These are phyloP conservation scores for Pseudohyphozyma bogoriensis DNA, from an alignment of 768 basidiomycete genomes.

Conservation along the genomic window DNA sequence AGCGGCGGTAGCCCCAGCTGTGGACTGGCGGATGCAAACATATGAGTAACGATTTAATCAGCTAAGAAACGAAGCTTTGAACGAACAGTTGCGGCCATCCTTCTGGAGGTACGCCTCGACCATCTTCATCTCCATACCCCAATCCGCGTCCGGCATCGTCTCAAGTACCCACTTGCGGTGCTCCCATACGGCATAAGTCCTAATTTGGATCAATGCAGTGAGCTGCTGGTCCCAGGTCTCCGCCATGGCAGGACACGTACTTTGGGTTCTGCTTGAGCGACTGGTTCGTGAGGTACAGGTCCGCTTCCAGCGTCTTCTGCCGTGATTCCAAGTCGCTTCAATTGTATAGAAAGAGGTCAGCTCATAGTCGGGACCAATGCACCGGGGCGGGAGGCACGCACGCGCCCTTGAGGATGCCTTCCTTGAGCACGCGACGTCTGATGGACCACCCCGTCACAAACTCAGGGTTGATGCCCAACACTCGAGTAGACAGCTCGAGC, in stretches of 20 bases:
- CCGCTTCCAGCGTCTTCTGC: conserved; percentile 56
- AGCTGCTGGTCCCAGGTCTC: too few relatives aligned
- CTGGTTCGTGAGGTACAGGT: conserved; percentile 68
- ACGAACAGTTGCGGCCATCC: conserved; percentile 85
- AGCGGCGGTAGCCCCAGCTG: conserved; percentile 89
- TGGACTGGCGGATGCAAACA: conserved; percentile 51
- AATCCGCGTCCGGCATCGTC: conserved; percentile 64
- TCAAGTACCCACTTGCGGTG: conserved; percentile 92
- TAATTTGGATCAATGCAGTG: too few relatives aligned
- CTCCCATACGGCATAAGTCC: conserved; percentile 99
- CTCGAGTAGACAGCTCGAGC: conserved; percentile 60
- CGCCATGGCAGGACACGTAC: too few relatives aligned
- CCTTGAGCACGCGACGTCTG: conserved; percentile 63
- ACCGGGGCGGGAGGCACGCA: not conserved
- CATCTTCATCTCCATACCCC: conserved; percentile 75
- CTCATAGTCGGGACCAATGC: too few relatives aligned
- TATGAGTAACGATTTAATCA: too few relatives aligned
- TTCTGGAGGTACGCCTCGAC: conserved; percentile 86
- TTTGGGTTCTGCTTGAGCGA: conserved; percentile 81
- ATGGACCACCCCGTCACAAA: conserved; percentile 97
- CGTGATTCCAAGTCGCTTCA: too few relatives aligned
- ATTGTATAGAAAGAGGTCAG: too few relatives aligned
- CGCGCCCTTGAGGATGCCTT: conserved; percentile 42
- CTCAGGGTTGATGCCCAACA: conserved; percentile 82
- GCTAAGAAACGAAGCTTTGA: too few relatives aligned